These are phyloP conservation scores for Priceomyces castillae DNA, from an alignment of 805 yeast genomes.

Conservation along the genomic window DNA sequence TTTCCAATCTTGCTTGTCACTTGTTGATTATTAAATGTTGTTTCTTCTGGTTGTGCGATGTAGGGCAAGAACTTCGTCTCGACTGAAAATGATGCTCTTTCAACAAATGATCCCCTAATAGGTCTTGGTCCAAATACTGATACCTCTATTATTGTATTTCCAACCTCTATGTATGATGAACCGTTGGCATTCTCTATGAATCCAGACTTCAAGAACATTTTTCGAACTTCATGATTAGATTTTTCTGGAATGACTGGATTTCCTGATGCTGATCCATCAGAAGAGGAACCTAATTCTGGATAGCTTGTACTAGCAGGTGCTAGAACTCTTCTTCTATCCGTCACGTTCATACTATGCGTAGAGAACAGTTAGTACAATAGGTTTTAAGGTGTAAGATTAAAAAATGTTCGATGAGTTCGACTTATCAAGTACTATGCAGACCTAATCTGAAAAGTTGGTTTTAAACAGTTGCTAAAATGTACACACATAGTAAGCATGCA, in stretches of 20 bases:
- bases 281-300: constrained; percentile 19
- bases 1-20: constrained; percentile 22
- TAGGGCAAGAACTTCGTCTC: constrained; percentile 54
- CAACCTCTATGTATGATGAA: constrained; percentile 73
- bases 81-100: constrained; percentile 64
- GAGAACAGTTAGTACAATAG: no score
- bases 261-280: not conserved
- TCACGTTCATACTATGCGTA: constrained; percentile 29
- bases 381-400: not conserved
- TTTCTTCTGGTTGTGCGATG: constrained; percentile 38
- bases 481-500: no score
- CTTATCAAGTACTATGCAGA: not conserved
- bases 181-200: constrained; percentile 74
- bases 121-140: constrained; percentile 91
- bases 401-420: not conserved
- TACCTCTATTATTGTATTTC: constrained; percentile 58
- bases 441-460: no score
- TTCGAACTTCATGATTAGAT: constrained; percentile 27
- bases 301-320: constrained; percentile 70
- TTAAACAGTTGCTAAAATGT: no score
- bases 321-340: constrained; percentile 80
- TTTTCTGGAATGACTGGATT: constrained; percentile 12
- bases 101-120: constrained; percentile 65
- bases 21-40: constrained; percentile 23
- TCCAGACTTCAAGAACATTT: constrained; percentile 61